Evolutionary conservation across 176 grass and related monocot species (phyloP), one percentile per base, ranked within the genome.

Genomic region (Themeda triandra): DNA sequence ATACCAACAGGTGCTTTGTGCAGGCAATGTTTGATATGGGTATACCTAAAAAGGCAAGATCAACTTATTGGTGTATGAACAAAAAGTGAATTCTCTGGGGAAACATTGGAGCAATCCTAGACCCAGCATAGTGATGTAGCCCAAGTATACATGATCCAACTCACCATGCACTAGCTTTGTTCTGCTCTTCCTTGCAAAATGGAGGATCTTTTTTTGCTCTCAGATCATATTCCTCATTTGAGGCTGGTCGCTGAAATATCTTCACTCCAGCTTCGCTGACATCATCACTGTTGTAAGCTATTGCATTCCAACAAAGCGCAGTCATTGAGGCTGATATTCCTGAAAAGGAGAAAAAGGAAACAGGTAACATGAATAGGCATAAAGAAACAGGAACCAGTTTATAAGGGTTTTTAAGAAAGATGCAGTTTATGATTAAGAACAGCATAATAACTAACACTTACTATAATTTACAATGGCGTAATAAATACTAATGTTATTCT

Each of bases 241-340:
- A 87, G 73, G 93, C 89, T 64, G 96, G 96, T 48, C 93, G 92
- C 85, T 98, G 96, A 86, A 95, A 98, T 87, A 98, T 91, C 78
- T 92, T 95, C 63, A 98, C 42, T 75, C 87, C 91, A 84, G 78
- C 83, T 75, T 98, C 96, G 68, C 89, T 98, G 81, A 85, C 85
- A 80, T 98, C 96, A 85, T 98, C 91, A 66, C 85, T 87, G 25
- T 80, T 95, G 73, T 98, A 92, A 88, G 93, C 80, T 77, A 98
- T 84, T 77, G 84, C 71, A 62, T 87, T 92, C 96, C 96, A 98
- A 89, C 87, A 93, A 71, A 98, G 84, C 8, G 96, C 82, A 8
- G 91, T 51, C 85, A 98, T 92, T 59, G 92, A 91, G 79, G 86
- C 82, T 82, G 91, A 92, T 88, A 98, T 95, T 83, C 93, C 96